Base-by-base conservation (phyloP, 805 yeast genomes). In the Saccharomyces mikatae region DNA sequence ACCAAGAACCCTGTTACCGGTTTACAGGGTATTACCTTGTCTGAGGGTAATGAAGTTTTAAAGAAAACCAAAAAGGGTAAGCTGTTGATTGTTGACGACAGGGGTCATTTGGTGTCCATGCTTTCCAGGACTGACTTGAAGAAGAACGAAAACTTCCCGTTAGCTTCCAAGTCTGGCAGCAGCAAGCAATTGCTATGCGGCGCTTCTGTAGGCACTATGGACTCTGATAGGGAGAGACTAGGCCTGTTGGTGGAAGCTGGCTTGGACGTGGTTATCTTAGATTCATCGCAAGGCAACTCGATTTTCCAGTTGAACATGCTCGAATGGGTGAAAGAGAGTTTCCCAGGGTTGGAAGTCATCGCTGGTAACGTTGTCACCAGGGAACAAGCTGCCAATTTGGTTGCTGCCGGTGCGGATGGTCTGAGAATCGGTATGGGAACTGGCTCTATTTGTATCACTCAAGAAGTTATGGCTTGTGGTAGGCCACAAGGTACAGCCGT, bases 401-500 rank as follows among this genome's bases (percentile, higher is more conserved):
- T 90, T 67, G 86, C 80, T 65, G 97, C 96, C 52, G 99, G 99
- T 76, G 96, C 95, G 53, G 99, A 94, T 73, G 98, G 91, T 72
- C 80, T 94, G 68, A 89, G 98, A 82, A 92, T 94, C 64, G 99
- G 99, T 77, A 94, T 94, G 99, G 99, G 99, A 71, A 89, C 98
- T 32, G 99, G 99, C 68, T 89, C 97, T 59, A 94, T 94, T 72
- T 94, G 99, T 82, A 94, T 94, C 72, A 94, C 99, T 52, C 99
- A 94, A 79, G 99, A 94, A 78, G 98, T 94, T 57, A 94, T 94
- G 99, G 99, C 99, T 52, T 95, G 97, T 78, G 99, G 99, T 77
- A 90, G 99, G 81, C 99, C 99, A 58, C 99, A 94, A 80, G 99
- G 98, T 77, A 90, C 98, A 62, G 99, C 99, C 57, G 98, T 94